These are phyloP conservation scores for Ustilago curta DNA, from an alignment of 1,284 basidiomycete species.

Conservation along the genomic window DNA sequence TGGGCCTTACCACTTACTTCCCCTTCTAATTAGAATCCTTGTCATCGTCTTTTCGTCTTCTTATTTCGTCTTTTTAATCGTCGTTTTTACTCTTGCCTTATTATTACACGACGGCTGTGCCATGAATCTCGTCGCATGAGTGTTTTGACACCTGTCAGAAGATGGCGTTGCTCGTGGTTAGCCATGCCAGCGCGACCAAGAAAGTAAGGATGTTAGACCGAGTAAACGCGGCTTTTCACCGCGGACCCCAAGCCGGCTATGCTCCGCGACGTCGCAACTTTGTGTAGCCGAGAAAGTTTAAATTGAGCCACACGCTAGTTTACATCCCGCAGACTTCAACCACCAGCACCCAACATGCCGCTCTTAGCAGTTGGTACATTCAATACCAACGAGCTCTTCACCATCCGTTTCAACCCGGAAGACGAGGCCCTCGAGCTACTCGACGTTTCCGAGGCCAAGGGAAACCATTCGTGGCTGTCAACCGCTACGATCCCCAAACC, in stretches of 20 bases:
- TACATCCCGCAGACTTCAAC: not conserved
- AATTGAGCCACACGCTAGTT: too few species aligned
- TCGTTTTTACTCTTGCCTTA: too few species aligned
- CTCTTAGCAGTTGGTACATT: conserved; percentile 51
- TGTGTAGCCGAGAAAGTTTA: conserved; percentile 18
- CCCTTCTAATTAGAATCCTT: conserved; percentile 27
- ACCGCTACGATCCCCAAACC: conserved; percentile 26
- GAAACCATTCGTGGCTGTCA: conserved; percentile 57
- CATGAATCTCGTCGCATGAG: too few species aligned
- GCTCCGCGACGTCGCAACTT: not conserved
- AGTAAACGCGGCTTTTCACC: conserved; percentile 9
- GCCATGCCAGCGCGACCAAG: not conserved
- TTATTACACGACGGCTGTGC: too few species aligned
- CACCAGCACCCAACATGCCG: conserved; percentile 18
- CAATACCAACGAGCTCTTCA: conserved; percentile 55
- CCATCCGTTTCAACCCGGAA: conserved; percentile 37
- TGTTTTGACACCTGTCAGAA: too few species aligned
- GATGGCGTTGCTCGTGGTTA: not conserved
- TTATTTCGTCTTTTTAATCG: too few species aligned
- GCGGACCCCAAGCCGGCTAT: conserved; percentile 30
- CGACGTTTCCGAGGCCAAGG: conserved; percentile 37
- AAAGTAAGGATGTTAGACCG: not conserved
- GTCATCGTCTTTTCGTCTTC: not conserved
- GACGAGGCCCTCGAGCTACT: conserved; percentile 36
- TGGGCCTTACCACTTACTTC: conserved; percentile 59